Conservation (phyloP, 23 red algal species). For the Gracilaria domingensis region DNA sequence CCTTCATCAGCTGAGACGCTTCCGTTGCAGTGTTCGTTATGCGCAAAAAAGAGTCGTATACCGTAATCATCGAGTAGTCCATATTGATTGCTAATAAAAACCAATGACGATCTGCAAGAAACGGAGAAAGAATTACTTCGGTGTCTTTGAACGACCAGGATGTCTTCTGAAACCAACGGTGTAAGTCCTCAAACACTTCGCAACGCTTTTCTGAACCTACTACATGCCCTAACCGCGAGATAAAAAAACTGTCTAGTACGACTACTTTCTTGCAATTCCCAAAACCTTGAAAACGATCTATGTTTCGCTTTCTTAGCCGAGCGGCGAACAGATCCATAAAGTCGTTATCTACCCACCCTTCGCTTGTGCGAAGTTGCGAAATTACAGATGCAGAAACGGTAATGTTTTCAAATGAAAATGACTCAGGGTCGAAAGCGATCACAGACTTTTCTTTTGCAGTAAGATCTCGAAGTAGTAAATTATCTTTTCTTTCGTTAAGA, state of each 20-base stretch:
- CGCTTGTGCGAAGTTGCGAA: background rate
- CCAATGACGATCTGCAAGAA: background rate
- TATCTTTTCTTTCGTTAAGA: no score
- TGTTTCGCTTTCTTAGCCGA: background rate
- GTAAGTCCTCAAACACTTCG: background rate
- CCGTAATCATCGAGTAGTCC: background rate
- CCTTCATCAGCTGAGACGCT: background rate
- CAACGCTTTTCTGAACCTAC: background rate
- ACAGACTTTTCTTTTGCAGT: no score
- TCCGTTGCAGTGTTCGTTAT: background rate
- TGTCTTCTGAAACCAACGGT: background rate
- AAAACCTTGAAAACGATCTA: background rate
- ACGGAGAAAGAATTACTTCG: background rate
- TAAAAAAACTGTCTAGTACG: background rate
- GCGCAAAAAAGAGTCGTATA: background rate
- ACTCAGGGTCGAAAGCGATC: background rate
- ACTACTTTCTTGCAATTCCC: background rate
- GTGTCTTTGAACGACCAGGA: background rate
- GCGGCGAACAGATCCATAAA: background rate
- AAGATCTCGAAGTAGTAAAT: no score
- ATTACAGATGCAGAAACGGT: background rate
- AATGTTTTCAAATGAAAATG: background rate
- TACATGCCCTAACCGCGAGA: background rate
- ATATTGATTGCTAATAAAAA: background rate
- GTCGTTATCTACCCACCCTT: background rate